Percentiles rank a stretch among this genome's conserved stretches.
Conservation (phyloP, 2,329 filamentous ascomycete genomes). For the Calonectria naviculata region DNA sequence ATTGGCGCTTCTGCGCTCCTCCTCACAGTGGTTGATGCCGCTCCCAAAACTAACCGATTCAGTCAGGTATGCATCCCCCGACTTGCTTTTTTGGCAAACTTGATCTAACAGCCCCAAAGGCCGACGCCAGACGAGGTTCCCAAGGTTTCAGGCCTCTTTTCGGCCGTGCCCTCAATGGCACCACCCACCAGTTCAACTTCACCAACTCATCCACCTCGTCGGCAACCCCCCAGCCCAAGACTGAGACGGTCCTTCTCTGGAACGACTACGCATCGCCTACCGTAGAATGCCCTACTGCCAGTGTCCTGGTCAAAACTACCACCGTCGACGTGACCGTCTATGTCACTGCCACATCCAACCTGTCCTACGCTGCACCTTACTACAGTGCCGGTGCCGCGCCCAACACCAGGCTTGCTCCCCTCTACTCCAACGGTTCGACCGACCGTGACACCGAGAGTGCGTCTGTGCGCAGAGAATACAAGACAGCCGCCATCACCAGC, state of each 20-base stretch:
- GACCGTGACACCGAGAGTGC: neutral
- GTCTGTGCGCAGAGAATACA: neutral
- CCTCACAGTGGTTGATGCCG: conserved; percentile 38
- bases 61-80: conserved; percentile 26
- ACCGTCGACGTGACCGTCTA: conserved; percentile 49
- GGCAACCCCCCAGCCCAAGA: conserved; percentile 1
- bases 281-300: conserved; percentile 36
- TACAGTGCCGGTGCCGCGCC: neutral
- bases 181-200: neutral
- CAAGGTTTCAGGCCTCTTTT: neutral
- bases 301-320: conserved; percentile 42
- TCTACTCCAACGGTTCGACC: neutral
- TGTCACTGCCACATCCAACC: conserved; percentile 43
- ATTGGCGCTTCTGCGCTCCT: conserved; percentile 41
- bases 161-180: neutral
- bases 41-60: conserved; percentile 26
- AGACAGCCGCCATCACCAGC: neutral
- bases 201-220: conserved; percentile 30
- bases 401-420: neutral
- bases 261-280: conserved; percentile 15
- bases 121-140: conserved; percentile 3
- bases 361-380: conserved; percentile 23
- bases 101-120: conserved; percentile 24
- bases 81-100: neutral
- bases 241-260: neutral